phyloP scores from a whole-genome alignment of 2,329 filamentous ascomycete species.

The Sporothrix dimorphospora region DNA sequence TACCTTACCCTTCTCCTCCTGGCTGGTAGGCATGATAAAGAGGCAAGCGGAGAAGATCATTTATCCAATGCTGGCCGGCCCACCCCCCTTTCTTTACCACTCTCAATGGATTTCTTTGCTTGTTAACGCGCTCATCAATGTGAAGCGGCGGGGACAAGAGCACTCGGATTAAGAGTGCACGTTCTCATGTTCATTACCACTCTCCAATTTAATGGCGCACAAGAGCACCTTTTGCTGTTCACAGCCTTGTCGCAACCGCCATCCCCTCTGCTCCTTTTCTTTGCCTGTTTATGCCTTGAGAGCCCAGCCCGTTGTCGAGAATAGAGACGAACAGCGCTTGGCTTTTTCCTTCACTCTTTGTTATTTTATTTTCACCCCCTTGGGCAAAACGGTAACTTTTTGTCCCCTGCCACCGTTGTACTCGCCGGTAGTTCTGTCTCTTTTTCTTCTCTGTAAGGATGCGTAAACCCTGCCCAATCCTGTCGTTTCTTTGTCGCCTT shows the following conservation, averaged over 20 bases:
- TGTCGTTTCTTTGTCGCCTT: neutral
- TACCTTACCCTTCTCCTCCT: neutral
- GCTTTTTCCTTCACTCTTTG: neutral
- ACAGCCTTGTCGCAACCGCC: slow-evolving; percentile 4
- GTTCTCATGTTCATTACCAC: neutral
- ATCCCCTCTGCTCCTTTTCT: neutral
- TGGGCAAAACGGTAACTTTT: neutral
- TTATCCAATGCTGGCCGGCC: neutral
- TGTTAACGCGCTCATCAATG: neutral
- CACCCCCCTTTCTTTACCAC: neutral
- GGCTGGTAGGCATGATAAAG: slow-evolving; percentile 14
- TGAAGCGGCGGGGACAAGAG: slow-evolving; percentile 1
- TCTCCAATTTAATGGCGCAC: slow-evolving; percentile 11
- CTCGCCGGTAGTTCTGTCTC: neutral
- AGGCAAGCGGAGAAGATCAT: neutral
- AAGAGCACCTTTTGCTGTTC: neutral
- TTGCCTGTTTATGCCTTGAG: slow-evolving; percentile 2
- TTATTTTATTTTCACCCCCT: slow-evolving; percentile 3
- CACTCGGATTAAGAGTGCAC: neutral
- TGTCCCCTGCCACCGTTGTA: neutral
- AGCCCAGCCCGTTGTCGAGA: neutral
- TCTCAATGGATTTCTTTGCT: neutral
- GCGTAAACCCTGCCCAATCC: neutral
- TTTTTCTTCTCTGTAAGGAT: neutral
- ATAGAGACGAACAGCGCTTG: neutral